A percentile compares a stretch with the other conserved stretches of the same genome.
Conservation (phyloP, 2,329 filamentous ascomycete genomes). For the Colletotrichum tabaci region DNA sequence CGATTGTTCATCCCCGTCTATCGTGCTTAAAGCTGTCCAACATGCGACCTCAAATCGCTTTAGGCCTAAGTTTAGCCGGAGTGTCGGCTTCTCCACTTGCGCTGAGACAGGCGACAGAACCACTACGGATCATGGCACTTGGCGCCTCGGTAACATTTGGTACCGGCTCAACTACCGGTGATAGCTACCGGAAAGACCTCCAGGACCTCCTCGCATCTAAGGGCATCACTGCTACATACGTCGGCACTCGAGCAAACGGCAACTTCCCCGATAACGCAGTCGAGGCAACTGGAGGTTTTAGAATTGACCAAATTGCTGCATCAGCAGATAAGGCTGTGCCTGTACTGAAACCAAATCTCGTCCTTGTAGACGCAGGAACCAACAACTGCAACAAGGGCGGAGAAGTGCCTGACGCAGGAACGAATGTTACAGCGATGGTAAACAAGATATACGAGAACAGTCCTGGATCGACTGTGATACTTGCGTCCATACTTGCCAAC, state of each 20-base stretch:
- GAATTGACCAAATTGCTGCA: constrained; percentile 33
- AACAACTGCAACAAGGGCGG: constrained; percentile 44
- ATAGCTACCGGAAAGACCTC: constrained; percentile 56
- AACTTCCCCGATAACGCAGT: constrained; percentile 36
- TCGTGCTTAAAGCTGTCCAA: neutral
- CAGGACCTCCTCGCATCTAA: constrained; percentile 41
- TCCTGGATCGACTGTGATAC: constrained; percentile 39
- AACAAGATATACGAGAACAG: constrained; percentile 40
- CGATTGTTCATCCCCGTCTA: no score
- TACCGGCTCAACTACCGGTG: constrained; percentile 49
- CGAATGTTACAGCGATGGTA: constrained; percentile 39
- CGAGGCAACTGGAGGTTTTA: constrained; percentile 33
- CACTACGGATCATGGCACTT: constrained; percentile 33
- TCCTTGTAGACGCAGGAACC: constrained; percentile 45
- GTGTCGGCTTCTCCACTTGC: neutral
- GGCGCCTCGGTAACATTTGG: constrained; percentile 39
- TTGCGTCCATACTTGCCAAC: constrained; percentile 35
- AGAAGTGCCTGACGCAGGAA: constrained; percentile 27
- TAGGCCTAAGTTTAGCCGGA: neutral
- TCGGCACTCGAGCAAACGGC: constrained; percentile 24
- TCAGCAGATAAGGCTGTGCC: constrained; percentile 28
- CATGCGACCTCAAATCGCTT: constrained; percentile 9
- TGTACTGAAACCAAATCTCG: constrained; percentile 42
- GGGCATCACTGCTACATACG: constrained; percentile 31
- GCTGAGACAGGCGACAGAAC: constrained; percentile 23